Percentiles rank a stretch among this genome's conserved stretches.
phyloP scores from a whole-genome alignment of 352 stramenopile species.

The Achlya hypogyna region DNA sequence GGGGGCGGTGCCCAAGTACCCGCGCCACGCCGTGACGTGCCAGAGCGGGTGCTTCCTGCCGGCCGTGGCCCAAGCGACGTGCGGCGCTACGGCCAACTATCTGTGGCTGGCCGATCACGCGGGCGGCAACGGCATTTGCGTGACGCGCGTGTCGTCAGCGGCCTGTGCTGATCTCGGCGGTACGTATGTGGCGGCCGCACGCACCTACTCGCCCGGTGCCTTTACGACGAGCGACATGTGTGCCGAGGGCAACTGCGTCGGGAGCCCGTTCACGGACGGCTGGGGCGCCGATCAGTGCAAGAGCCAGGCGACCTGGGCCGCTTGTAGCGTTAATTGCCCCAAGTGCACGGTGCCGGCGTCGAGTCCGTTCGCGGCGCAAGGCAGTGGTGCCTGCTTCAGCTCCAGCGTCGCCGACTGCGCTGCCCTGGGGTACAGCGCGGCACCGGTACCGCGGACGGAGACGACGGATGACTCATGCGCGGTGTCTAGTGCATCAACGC shows the following conservation, averaged over 20 bases:
- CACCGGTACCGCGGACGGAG: not conserved
- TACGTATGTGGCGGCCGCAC: not conserved
- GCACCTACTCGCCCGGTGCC: conserved; percentile 3
- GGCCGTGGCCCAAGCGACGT: not conserved
- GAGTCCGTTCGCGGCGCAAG: not conserved
- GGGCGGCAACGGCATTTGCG: conserved; percentile 7
- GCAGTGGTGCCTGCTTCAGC: not conserved
- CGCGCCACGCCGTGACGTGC: not conserved
- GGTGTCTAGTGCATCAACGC: not conserved
- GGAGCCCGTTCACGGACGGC: not conserved
- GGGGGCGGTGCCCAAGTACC: not conserved
- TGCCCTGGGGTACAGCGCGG: not conserved
- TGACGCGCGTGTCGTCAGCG: not conserved
- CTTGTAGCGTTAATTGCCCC: not conserved
- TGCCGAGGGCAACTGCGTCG: not conserved
- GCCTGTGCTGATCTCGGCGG: not conserved
- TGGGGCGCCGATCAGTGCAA: not conserved
- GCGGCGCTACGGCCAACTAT: not conserved
- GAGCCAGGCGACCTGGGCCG: not conserved
- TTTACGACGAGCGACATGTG: conserved; percentile 2
- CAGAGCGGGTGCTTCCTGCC: conserved; percentile 5
- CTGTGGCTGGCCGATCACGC: not conserved
- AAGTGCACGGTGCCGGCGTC: not conserved
- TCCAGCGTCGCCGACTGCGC: not conserved
- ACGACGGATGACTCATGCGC: no score